phyloP scores from a whole-genome alignment of 441 rosid genomes.

The Geranium incanum region DNA sequence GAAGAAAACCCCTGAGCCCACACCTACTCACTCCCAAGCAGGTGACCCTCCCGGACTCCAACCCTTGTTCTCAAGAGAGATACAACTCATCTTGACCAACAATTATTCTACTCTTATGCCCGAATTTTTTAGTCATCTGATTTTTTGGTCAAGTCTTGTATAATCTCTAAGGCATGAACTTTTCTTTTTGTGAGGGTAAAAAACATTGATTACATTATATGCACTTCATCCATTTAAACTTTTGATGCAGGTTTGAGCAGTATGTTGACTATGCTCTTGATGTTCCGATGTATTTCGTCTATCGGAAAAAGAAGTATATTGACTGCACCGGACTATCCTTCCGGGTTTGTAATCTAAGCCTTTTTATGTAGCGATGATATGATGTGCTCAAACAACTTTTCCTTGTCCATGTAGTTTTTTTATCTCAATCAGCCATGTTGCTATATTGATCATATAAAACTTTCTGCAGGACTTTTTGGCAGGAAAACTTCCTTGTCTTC shows the following conservation, averaged over 20 bases:
- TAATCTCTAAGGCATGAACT: neutral
- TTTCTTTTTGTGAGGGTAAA: neutral
- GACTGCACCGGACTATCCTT: conserved; percentile 95
- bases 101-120: neutral
- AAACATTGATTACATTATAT: neutral
- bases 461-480: conserved; percentile 75
- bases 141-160: neutral
- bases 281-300: conserved; percentile 97
- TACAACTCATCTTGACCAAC: too few relatives aligned
- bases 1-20: too few relatives aligned
- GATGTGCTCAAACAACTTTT: neutral
- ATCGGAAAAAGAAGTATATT: conserved; percentile 70
- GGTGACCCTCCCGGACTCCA: too few relatives aligned
- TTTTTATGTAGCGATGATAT: conserved; percentile 11
- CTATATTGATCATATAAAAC: conserved; percentile 11
- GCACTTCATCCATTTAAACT: neutral
- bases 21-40: too few relatives aligned
- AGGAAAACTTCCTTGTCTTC: conserved; percentile 86
- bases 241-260: conserved; percentile 79
- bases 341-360: conserved; percentile 53
- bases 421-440: neutral
- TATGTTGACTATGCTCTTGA: conserved; percentile 97
- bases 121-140: neutral
- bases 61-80: too few relatives aligned
- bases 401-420: conserved; percentile 6